Base-by-base conservation (phyloP, 768 basidiomycete species). In the Asterophora parasitica region DNA sequence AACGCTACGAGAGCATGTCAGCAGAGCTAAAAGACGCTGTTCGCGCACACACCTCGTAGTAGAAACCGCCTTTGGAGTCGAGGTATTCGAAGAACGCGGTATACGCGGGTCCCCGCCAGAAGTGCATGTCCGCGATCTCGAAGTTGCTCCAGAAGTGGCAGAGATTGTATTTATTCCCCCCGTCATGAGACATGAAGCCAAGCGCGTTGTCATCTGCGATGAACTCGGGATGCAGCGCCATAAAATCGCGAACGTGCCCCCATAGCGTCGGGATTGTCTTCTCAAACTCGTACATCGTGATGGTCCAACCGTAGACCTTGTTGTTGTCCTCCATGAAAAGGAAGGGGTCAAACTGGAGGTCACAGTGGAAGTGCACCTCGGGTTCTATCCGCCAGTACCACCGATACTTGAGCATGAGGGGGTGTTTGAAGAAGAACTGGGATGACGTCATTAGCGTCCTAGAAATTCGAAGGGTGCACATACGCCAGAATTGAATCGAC, bases 191-290 rank as follows among this genome's bases (percentile, higher is more conserved):
- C 40, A 87, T 60, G 66, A 83, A 89, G 1, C 62, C 65, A 73
- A 86, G 71, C 0, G 82, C 73, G 59, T 88, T 89, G 40, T 78
- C 70, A 20, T 74, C 59, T 2, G 79, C 71, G 16, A 88, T 55
- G 52, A 76, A 71, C 50, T 82, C 66, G 0, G 83, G 82, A 54
- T 84, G 62, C 17, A 66, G 47, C n/a, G 65, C 56, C 50, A 79
- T 76, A 65, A 86, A 87, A 16, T 80, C 82, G 71, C 78, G 81
- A 17, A 85, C 82, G 5, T 77, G 71, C 7, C 72, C 63, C 90
- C 90, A 94, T 0, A 94, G 68, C 0, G 88, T 84, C 3, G 82
- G 78, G 34, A 94, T 88, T 1, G 91, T 94, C 41, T 78, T 76
- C 35, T 77, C 76, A 58, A 81, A 89, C 61, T 94, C 90, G 52